These are phyloP conservation scores for Malassezia obtusa DNA, from an alignment of 1,284 basidiomycete species.

Conservation along the genomic window DNA sequence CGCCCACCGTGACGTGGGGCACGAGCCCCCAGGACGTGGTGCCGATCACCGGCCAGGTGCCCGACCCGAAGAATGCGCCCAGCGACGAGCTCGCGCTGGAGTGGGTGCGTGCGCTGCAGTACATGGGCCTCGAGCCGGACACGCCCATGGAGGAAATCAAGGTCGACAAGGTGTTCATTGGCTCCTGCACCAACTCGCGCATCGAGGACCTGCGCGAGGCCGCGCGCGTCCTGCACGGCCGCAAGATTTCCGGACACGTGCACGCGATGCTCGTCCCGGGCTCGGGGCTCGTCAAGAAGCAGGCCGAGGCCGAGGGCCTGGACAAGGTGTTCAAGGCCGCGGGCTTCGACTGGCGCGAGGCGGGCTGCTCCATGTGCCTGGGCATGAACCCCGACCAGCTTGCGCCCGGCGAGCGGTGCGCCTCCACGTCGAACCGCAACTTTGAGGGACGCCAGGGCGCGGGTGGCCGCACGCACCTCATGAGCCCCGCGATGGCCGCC, in stretches of 20 bases:
- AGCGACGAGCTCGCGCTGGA: slow-evolving; percentile 30
- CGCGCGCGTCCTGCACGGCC: slow-evolving; percentile 40
- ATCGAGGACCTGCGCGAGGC: slow-evolving; percentile 46
- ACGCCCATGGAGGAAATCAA: slow-evolving; percentile 45
- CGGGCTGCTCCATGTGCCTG: slow-evolving; percentile 47
- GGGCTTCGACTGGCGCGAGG: slow-evolving; percentile 47
- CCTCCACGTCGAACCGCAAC: slow-evolving; percentile 48
- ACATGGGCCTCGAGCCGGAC: slow-evolving; percentile 44
- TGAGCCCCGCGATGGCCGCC: slow-evolving; percentile 46
- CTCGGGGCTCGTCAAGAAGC: slow-evolving; percentile 46
- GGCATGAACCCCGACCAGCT: slow-evolving; percentile 48
- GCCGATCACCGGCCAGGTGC: slow-evolving; percentile 40
- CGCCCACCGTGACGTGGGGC: slow-evolving; percentile 45
- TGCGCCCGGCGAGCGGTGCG: slow-evolving; percentile 43
- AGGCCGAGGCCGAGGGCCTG: slow-evolving; percentile 47
- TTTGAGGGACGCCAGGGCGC: slow-evolving; percentile 46
- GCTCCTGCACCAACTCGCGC: slow-evolving; percentile 46
- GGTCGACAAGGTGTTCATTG: slow-evolving; percentile 48
- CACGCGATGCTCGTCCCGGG: slow-evolving; percentile 47
- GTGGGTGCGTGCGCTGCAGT: slow-evolving; percentile 35
- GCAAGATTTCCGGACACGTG: slow-evolving; percentile 34
- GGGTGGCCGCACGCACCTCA: slow-evolving; percentile 44
- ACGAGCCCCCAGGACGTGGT: slow-evolving; percentile 43
- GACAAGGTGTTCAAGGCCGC: slow-evolving; percentile 46
- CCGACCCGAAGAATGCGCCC: slow-evolving; percentile 37